Conservation (phyloP, 2,329 filamentous ascomycete species). For the Aspergillus sp. region DNA sequence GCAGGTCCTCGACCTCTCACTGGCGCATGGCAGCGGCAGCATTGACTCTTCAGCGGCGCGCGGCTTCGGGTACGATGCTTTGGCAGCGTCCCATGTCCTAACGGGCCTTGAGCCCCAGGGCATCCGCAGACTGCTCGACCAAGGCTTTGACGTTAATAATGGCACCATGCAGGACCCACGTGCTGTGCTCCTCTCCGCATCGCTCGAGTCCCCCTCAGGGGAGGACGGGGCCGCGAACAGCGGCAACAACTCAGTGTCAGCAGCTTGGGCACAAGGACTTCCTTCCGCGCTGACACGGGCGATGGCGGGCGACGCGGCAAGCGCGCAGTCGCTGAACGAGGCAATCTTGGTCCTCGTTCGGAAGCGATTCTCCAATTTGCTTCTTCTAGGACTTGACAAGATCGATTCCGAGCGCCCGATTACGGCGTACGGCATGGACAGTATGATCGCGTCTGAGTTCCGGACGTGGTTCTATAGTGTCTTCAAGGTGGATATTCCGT, state of each 20-base stretch:
- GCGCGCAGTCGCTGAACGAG: no score
- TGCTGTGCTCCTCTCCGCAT: not conserved
- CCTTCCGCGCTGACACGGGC: no score
- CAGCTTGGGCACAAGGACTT: no score
- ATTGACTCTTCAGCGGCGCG: slow-evolving; percentile 10
- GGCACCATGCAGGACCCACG: not conserved
- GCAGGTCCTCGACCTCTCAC: slow-evolving; percentile 11
- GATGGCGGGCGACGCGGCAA: no score
- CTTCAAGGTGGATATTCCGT: slow-evolving; percentile 5
- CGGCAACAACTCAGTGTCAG: no score
- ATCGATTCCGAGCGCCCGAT: slow-evolving; percentile 9
- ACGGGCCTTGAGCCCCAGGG: not conserved
- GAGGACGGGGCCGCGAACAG: no score
- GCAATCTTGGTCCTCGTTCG: slow-evolving; percentile 6
- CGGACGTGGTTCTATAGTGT: slow-evolving; percentile 15
- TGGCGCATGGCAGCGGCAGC: no score
- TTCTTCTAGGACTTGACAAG: slow-evolving; percentile 12
- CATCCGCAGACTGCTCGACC: not conserved
- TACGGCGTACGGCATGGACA: slow-evolving; percentile 14
- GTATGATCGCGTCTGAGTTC: slow-evolving; percentile 17
- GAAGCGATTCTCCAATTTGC: slow-evolving; percentile 11
- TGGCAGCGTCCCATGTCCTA: not conserved
- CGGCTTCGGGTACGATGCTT: not conserved
- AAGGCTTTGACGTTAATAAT: not conserved
- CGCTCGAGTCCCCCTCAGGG: no score